Evolutionary conservation across 116 monocot species (phyloP).

Genomic region (Dioscorea cayenensis): DNA sequence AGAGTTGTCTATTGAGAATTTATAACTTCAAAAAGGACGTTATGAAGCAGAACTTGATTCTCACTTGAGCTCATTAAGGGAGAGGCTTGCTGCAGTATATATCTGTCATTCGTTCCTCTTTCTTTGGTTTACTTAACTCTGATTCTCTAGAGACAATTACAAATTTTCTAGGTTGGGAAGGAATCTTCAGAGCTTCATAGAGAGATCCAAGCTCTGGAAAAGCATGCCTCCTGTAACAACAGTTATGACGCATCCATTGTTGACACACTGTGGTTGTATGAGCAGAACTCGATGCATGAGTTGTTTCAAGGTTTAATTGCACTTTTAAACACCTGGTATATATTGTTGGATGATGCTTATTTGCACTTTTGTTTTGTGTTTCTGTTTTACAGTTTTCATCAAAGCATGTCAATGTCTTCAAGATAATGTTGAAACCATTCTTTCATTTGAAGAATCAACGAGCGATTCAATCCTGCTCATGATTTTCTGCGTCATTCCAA

Average conservation of each 20-base stretch:
- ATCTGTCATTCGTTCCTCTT: not conserved
- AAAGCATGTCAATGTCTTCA: not conserved
- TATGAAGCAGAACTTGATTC: constrained; percentile 24
- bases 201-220: constrained; percentile 42
- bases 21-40: too few species aligned
- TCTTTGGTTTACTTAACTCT: not conserved
- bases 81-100: constrained; percentile 53
- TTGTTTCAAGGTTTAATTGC: constrained; percentile 33
- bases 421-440: not conserved
- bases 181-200: constrained; percentile 36
- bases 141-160: not conserved
- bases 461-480: too few species aligned
- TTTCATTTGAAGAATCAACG: too few species aligned
- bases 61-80: constrained; percentile 51
- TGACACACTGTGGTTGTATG: constrained; percentile 23
- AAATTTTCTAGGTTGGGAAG: constrained; percentile 31
- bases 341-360: too few species aligned
- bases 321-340: not conserved
- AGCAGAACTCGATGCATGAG: constrained; percentile 26
- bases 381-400: not conserved
- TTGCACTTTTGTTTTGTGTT: too few species aligned
- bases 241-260: constrained; percentile 22
- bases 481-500: too few species aligned
- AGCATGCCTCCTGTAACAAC: constrained; percentile 18
- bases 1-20: too few species aligned